phyloP scores from a whole-genome alignment of 331 rosid species.

The Quercus phellos region DNA sequence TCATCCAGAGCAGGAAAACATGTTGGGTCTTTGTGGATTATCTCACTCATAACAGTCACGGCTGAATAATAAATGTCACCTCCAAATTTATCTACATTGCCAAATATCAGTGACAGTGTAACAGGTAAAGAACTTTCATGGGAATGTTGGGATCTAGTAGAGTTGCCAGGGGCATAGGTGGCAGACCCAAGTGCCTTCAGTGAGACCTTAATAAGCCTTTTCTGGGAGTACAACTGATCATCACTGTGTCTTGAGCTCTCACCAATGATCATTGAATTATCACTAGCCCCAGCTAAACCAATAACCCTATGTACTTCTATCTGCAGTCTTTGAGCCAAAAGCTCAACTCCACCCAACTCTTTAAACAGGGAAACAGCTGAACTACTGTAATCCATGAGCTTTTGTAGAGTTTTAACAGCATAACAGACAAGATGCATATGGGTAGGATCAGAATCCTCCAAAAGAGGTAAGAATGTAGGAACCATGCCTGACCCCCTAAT shows the following conservation, averaged over 20 bases:
- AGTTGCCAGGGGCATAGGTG: conserved; percentile 73
- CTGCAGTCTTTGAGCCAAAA: conserved; percentile 86
- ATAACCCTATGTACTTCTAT: conserved; percentile 82
- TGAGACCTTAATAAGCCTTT: conserved; percentile 85
- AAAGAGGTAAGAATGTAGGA: conserved; percentile 91
- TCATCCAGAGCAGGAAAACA: conserved; percentile 80
- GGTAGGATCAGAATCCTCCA: conserved; percentile 88
- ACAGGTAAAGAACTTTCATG: conserved; percentile 71
- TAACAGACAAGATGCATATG: conserved; percentile 92
- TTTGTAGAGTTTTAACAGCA: conserved; percentile 96
- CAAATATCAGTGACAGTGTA: conserved; percentile 62
- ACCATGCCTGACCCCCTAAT: conserved; percentile 98
- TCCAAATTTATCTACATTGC: conserved; percentile 77
- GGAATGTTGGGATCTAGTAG: conserved; percentile 69
- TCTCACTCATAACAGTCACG: conserved; percentile 97
- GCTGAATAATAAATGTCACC: conserved; percentile 98
- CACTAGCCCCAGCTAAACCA: conserved; percentile 50
- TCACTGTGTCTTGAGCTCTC: conserved; percentile 68
- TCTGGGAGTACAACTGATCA: conserved; percentile 72
- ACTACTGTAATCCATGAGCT: conserved; percentile 97
- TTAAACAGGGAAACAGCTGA: conserved; percentile 93
- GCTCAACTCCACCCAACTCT: conserved; percentile 92
- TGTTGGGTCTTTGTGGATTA: conserved; percentile 96
- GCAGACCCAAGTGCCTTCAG: conserved; percentile 97
- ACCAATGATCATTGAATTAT: conserved; percentile 49